Evolutionary conservation across 2,329 filamentous ascomycete genomes (phyloP).

Genomic region (Blastomyces silverae): DNA sequence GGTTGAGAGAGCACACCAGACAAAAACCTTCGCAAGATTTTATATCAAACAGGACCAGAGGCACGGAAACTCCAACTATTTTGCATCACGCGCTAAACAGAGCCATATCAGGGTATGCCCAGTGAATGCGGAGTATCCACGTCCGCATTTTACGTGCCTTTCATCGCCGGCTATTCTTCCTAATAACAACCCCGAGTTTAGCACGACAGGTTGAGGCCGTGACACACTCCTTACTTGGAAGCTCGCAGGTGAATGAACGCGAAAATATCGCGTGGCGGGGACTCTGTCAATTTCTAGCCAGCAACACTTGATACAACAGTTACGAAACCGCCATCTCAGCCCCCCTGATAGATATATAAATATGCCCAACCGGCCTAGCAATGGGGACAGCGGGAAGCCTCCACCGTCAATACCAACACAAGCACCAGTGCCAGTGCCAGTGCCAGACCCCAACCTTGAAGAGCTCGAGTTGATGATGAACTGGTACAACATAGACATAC

Average conservation of each 20-base stretch:
- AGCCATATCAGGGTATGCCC: background rate
- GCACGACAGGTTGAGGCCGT: background rate
- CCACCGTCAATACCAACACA: background rate
- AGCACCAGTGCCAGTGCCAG: background rate
- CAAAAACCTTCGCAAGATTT: background rate
- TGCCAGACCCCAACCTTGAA: slow-evolving; percentile 21
- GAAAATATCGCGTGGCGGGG: background rate
- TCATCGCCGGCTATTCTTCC: too few species aligned
- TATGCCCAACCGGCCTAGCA: background rate
- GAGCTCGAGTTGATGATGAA: slow-evolving; percentile 34
- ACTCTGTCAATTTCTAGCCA: background rate
- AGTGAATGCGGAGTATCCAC: background rate
- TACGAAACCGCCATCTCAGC: background rate
- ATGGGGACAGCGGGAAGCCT: background rate
- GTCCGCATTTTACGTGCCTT: background rate
- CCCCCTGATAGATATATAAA: background rate
- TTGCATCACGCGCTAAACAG: background rate
- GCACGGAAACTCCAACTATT: too few species aligned
- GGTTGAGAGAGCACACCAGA: background rate
- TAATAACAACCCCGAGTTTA: background rate
- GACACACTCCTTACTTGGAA: background rate
- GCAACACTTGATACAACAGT: background rate
- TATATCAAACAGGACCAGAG: background rate
- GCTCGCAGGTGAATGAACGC: background rate
- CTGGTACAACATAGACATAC: slow-evolving; percentile 33